Evolutionary conservation across 208 protist genomes (phyloP).

Genomic region (Crithidia expoeki): DNA sequence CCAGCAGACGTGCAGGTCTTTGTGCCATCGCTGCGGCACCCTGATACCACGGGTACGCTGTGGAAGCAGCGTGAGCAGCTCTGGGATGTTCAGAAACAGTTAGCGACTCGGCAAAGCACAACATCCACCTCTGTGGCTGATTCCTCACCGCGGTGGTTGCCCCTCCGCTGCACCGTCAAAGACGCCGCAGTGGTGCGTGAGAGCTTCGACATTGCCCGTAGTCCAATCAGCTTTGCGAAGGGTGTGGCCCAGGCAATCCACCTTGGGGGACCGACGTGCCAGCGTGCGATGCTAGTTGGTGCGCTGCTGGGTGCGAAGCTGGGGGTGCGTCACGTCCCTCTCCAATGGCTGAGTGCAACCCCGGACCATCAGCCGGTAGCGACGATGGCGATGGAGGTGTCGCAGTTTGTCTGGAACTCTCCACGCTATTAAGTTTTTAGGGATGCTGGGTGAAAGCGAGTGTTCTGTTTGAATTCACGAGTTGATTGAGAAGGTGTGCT

Average conservation of each 20-base stretch:
- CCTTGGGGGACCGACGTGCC: conserved; percentile 48
- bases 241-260: conserved; percentile 66
- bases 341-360: conserved; percentile 78
- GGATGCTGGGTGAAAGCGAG: too few relatives aligned
- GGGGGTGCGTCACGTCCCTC: conserved; percentile 69
- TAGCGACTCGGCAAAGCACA: neutral
- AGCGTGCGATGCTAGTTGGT: conserved; percentile 83
- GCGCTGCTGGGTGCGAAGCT: conserved; percentile 74
- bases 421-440: conserved; percentile 42
- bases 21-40: neutral
- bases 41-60: neutral
- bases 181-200: conserved; percentile 65
- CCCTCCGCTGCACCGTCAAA: conserved; percentile 26
- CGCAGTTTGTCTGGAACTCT: conserved; percentile 89
- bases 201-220: conserved; percentile 56
- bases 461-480: too few relatives aligned
- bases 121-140: neutral
- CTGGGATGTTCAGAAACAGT: conserved; percentile 6
- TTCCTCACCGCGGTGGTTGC: conserved; percentile 26
- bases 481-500: too few relatives aligned
- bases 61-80: neutral
- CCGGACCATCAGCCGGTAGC: conserved; percentile 59
- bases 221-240: conserved; percentile 46
- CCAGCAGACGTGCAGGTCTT: conserved; percentile 46
- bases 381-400: conserved; percentile 75